phyloP scores from a whole-genome alignment of 768 basidiomycete species.

The Trichaptum fuscoviolaceum region DNA sequence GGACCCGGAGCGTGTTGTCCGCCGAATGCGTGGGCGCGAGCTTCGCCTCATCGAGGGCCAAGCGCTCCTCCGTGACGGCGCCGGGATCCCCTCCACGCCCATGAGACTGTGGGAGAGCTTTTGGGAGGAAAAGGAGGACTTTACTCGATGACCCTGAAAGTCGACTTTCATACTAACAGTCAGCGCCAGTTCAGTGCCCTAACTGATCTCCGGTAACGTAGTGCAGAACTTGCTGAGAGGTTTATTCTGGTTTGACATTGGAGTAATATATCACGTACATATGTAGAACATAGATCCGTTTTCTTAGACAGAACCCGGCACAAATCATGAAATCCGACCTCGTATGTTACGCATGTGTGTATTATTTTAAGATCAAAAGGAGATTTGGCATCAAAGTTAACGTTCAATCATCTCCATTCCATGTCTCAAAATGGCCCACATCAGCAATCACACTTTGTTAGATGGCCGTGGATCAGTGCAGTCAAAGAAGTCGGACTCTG shows the following conservation, averaged over 20 bases:
- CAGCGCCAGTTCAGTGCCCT: not conserved
- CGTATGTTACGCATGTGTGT: not conserved
- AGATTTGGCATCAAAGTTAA: not conserved
- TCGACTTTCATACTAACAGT: not conserved
- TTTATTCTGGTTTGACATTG: too few relatives aligned
- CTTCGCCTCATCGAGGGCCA: conserved; percentile 78
- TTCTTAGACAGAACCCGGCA: too few relatives aligned
- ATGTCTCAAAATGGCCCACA: not conserved
- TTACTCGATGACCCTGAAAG: conserved; percentile 2
- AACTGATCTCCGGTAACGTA: not conserved
- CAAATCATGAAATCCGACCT: not conserved
- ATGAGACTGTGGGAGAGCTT: conserved; percentile 7
- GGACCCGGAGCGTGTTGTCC: conserved; percentile 59
- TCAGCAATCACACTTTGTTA: not conserved
- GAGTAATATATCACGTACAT: too few relatives aligned
- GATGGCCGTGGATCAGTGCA: not conserved
- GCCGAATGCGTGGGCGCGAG: conserved; percentile 82
- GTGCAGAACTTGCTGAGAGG: not conserved
- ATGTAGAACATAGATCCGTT: too few relatives aligned
- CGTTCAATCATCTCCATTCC: not conserved
- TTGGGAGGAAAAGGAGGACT: conserved; percentile 2
- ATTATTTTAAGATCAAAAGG: not conserved
- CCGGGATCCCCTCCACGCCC: not conserved
- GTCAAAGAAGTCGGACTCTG: not conserved
- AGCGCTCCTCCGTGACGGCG: conserved; percentile 49